Percentiles rank a stretch among this genome's conserved stretches.
phyloP scores from a whole-genome alignment of 306 rosid species.

The Cucumis melo region DNA sequence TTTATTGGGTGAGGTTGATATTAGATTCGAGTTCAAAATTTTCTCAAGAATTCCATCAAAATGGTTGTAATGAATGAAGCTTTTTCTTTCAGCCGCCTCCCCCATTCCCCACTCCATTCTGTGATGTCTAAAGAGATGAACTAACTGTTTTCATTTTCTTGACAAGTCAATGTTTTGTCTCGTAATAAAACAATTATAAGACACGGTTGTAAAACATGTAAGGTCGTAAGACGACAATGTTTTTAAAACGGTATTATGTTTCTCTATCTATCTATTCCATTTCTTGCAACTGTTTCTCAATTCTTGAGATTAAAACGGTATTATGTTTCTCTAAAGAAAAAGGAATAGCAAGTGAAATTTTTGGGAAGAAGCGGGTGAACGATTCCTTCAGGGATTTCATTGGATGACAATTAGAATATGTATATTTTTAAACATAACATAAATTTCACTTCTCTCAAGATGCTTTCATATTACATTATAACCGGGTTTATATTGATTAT shows the following conservation, averaged over 20 bases:
- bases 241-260: too few species aligned
- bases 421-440: too few species aligned
- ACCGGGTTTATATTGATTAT: too few species aligned
- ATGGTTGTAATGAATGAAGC: not conserved
- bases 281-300: not conserved
- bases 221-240: too few species aligned
- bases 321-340: too few species aligned
- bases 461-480: too few species aligned
- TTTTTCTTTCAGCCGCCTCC: not conserved
- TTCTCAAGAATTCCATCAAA: not conserved
- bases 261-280: too few species aligned
- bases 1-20: not conserved
- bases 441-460: too few species aligned
- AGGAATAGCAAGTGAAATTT: too few species aligned
- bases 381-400: too few species aligned
- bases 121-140: not conserved
- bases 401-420: not conserved
- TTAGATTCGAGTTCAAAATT: not conserved
- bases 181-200: not conserved
- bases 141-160: not conserved
- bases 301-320: not conserved
- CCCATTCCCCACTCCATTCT: not conserved
- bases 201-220: too few species aligned
- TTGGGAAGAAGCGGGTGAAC: too few species aligned
- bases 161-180: not conserved